Conservation (phyloP, 2,329 filamentous ascomycete species). For the Penicillium sp. region DNA sequence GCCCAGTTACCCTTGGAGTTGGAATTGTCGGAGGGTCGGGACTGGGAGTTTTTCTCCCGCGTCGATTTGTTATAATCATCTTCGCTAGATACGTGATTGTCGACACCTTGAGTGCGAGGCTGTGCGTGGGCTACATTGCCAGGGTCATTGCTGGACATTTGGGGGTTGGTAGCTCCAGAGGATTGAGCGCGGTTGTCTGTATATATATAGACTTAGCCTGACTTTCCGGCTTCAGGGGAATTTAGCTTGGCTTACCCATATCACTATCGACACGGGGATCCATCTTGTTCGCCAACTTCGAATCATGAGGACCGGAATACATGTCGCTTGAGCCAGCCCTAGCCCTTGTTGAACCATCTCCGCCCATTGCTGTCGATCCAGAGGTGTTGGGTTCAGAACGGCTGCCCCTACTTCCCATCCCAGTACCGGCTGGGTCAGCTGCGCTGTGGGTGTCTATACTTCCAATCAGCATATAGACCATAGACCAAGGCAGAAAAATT, state of each 20-base stretch:
- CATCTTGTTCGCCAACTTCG: slow-evolving; percentile 8
- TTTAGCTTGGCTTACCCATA: background rate
- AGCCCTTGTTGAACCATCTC: background rate
- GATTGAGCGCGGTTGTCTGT: slow-evolving; percentile 2
- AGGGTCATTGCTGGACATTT: background rate
- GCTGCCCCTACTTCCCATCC: background rate
- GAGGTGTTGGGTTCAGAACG: background rate
- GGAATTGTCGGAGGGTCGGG: background rate
- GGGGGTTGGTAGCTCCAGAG: background rate
- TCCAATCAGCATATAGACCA: too few relatives aligned
- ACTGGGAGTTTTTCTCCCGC: background rate
- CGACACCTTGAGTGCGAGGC: background rate
- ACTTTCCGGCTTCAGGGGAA: background rate
- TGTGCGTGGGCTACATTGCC: background rate
- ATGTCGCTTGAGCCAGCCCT: background rate
- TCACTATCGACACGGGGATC: slow-evolving; percentile 14
- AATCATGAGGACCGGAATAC: slow-evolving; percentile 5
- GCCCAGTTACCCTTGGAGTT: background rate
- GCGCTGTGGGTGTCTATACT: too few relatives aligned
- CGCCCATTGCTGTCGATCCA: background rate
- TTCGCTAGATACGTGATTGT: slow-evolving; percentile 7
- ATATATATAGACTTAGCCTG: background rate
- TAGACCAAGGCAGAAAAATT: too few relatives aligned
- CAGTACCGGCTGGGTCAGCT: background rate
- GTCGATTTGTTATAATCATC: slow-evolving; percentile 7